Base-by-base conservation (phyloP, 352 stramenopile genomes). In the Aphanomyces euteiches region DNA sequence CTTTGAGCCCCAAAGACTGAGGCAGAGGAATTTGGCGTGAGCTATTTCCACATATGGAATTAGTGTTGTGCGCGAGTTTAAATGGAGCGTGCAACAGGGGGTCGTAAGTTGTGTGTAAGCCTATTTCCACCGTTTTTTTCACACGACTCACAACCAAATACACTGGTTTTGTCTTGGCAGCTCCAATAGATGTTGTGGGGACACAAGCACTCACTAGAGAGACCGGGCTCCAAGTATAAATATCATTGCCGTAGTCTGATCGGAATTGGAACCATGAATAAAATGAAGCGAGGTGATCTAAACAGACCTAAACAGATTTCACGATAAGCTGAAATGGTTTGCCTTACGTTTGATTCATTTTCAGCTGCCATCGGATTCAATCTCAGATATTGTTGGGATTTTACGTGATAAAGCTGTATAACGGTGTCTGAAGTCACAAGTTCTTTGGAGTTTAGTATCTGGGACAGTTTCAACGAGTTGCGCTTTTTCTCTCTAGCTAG, bases 321-420 rank as follows among this genome's bases (percentile, higher is more conserved):
- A 57, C 7, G 48, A 21, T 36, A 53, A 1, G 3, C 6, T 57
- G 5, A 12, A 58, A 13, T 28, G 17, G 5, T 21, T 45, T 12
- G 15, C 5, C 21, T 19, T 70, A 70, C 64, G 38, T 70, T 70
- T 10, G 64, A 7, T 39, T 19, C 36, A 34, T 36, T 10, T 2
- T 21, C 17, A 10, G 28, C 19, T 13, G 64, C 43, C 36, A 70
- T 54, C 3, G 64, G 64, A 50, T 70, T 70, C 7, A 70, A 17
- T 6, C 64, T 43, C n/a, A 70, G 45, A 47, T 70, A 70, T 50
- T 70, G 56, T 53, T 70, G 64, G n/a, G 64, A 70, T 34, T 70
- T 70, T 47, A 70, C 47, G 39, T 70, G 64, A 28, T 63, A 47
- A 3, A 70, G 64, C 40, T 70, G 64, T n/a, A 61, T 39, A 28